These are phyloP conservation scores for Chaetomiaceae sp. DNA, from an alignment of 2,329 filamentous ascomycete species.

Conservation along the genomic window DNA sequence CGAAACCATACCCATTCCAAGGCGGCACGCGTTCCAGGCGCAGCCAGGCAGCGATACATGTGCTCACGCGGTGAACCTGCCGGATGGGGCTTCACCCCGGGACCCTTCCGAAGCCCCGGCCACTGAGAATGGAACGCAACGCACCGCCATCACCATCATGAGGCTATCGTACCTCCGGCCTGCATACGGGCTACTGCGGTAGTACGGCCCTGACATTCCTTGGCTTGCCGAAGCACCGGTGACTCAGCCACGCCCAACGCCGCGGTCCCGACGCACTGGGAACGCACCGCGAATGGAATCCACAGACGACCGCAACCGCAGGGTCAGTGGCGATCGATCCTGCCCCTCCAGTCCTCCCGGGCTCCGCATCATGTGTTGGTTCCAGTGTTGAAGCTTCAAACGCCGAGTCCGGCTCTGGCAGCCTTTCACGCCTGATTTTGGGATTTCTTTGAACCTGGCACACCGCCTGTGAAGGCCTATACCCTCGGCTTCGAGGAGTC, in stretches of 20 bases:
- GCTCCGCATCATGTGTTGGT: conserved; percentile 3
- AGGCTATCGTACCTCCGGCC: conserved; percentile 8
- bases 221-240: conserved; percentile 6
- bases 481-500: conserved; percentile 9
- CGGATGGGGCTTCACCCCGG: conserved; percentile 12
- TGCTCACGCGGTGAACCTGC: conserved; percentile 6
- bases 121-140: background rate
- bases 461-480: conserved; percentile 7
- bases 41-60: background rate
- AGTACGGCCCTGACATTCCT: conserved; percentile 10
- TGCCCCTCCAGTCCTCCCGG: background rate
- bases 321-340: conserved; percentile 5
- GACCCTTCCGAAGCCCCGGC: conserved; percentile 9
- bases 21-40: background rate
- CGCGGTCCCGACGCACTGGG: conserved; percentile 14
- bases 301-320: conserved; percentile 4
- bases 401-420: background rate
- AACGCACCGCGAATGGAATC: conserved; percentile 6
- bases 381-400: conserved; percentile 9
- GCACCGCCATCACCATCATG: conserved; percentile 12
- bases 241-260: conserved; percentile 16
- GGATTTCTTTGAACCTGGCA: conserved; percentile 12
- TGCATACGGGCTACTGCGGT: no score
- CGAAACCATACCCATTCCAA: conserved; percentile 3
- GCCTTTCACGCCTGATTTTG: conserved; percentile 1